phyloP scores from a whole-genome alignment of 2,329 filamentous ascomycete species.

The Paracoccidioides lutzii region DNA sequence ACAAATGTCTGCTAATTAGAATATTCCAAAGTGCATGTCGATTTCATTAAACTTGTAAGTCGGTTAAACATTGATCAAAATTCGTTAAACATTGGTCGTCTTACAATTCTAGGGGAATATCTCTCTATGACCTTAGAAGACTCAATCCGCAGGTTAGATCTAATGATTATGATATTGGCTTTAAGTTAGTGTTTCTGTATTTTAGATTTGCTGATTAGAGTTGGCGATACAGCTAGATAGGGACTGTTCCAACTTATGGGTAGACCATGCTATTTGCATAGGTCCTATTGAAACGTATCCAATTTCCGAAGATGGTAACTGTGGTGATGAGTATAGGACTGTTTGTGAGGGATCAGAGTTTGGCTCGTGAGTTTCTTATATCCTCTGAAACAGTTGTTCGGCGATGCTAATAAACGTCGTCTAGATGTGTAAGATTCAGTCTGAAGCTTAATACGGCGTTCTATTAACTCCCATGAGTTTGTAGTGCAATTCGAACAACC shows the following conservation, averaged over 20 bases:
- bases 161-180: background rate
- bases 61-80: background rate
- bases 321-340: slow-evolving; percentile 2
- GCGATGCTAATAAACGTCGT: background rate
- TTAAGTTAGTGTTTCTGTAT: background rate
- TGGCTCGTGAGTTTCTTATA: slow-evolving; percentile 7
- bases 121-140: background rate
- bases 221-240: slow-evolving; percentile 5
- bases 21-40: slow-evolving; percentile 7
- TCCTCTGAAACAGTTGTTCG: background rate
- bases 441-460: background rate
- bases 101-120: slow-evolving; percentile 6
- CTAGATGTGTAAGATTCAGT: slow-evolving; percentile 2
- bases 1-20: background rate
- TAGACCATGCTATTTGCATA: slow-evolving; percentile 11
- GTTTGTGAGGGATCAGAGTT: slow-evolving; percentile 7
- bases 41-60: slow-evolving; percentile 9
- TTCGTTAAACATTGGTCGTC: background rate
- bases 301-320: slow-evolving; percentile 5
- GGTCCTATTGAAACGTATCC: slow-evolving; percentile 6
- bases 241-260: slow-evolving; percentile 10
- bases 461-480: background rate
- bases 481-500: background rate
- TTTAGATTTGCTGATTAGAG: background rate
- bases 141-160: slow-evolving; percentile 9